Evolutionary conservation across 2,329 filamentous ascomycete species (phyloP), one percentile per base, ranked within the genome.

Genomic region (Coniosporium tulheliwenetii): DNA sequence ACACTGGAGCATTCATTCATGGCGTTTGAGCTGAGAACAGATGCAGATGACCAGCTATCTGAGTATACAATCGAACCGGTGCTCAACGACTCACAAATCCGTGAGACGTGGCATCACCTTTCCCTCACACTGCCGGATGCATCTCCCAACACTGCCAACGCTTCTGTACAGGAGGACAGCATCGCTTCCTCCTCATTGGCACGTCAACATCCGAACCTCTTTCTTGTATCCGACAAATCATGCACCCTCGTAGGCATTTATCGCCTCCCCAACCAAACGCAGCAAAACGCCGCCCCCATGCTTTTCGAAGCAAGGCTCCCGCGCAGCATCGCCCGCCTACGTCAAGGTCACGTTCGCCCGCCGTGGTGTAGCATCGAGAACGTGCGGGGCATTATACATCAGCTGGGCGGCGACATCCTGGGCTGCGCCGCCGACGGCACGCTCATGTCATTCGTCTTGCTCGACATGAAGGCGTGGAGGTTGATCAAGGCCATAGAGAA

Each of bases 401-500:
- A 26, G 19, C 19, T 7, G 19, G 51, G 55, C n/a, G 60, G 67
- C 34, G 57, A 72, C 30, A 63, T 71, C 19, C 48, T 75, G 10
- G 64, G 67, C 16, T 64, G 64, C 15, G 66, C 66, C 38, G 61
- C 66, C 41, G 70, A 73, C 42, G 72, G 72, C 30, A 63, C 66
- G 1, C 51, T 76, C 10, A 64, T 67, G 36, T 56, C 62, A 12
- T 80, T 95, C 49, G 72, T 72, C 1, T 61, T 87, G 10, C 61
- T 96, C 1, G 63, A 69, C 8, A 51, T 70, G 13, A 59, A 71
- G 2, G 70, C 79, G 7, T 82, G 80, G 74, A 68, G 70, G 5
- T 65, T 93, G 3, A 66, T 96, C 5, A 70, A 71, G 43, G 76
- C 89, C 46, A 54, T 95, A 1, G 79, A 93, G 52, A 79, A 81